Conservation (phyloP, 129 eudicot species). For the Apium graveolens region DNA sequence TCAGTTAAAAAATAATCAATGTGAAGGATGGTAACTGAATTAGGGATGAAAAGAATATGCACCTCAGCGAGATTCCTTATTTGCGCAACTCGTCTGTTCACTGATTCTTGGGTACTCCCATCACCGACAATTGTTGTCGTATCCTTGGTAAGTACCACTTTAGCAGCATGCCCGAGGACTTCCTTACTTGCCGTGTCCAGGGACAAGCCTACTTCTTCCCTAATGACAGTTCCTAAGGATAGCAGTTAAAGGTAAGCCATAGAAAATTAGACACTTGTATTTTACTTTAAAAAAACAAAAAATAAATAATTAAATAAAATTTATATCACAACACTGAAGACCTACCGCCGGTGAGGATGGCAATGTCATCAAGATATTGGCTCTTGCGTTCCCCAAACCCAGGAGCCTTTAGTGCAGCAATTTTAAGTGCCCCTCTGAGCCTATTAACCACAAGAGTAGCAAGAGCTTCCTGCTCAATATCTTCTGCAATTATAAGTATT, state of each 20-base stretch:
- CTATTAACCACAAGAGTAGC: conserved; percentile 77
- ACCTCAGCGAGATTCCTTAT: conserved; percentile 81
- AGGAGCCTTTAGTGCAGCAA: conserved; percentile 61
- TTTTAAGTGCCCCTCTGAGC: conserved; percentile 51
- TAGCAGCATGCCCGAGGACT: conserved; percentile 67
- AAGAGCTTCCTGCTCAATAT: conserved; percentile 68
- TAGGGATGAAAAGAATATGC: neutral
- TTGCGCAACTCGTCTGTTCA: conserved; percentile 61
- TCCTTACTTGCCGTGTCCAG: conserved; percentile 50
- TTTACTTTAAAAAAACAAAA: neutral
- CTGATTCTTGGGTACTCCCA: conserved; percentile 71
- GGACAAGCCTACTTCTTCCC: conserved; percentile 76
- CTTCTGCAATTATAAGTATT: conserved; percentile 56
- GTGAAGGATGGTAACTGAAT: neutral
- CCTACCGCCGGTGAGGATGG: conserved; percentile 42
- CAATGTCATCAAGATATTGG: conserved; percentile 75
- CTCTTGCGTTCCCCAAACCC: conserved; percentile 64
- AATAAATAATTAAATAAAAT: no score
- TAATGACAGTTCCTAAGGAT: conserved; percentile 49
- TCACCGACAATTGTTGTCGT: conserved; percentile 77
- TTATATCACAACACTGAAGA: neutral
- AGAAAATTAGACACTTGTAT: neutral
- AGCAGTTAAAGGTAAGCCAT: neutral
- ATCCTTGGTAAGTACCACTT: conserved; percentile 64
- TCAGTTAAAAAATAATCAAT: neutral